Percentiles rank a stretch among this genome's conserved stretches.
These are phyloP conservation scores for Clonostachys rhizophaga DNA, from an alignment of 2,329 filamentous ascomycete species.

Conservation along the genomic window DNA sequence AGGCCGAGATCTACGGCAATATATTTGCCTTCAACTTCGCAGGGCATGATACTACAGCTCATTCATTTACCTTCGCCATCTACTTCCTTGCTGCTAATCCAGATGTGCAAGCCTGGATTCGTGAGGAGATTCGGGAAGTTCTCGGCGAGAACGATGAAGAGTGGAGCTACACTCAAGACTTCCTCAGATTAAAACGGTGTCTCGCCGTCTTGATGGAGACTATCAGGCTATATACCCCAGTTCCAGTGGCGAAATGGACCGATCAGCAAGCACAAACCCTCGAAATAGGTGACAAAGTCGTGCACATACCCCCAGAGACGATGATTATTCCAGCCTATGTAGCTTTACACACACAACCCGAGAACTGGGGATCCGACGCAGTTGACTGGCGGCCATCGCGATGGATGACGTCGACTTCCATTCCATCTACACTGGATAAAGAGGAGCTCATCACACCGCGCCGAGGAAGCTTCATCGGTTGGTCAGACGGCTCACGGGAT, in stretches of 20 bases:
- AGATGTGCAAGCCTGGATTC: slow-evolving; percentile 37
- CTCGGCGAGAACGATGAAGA: slow-evolving; percentile 3
- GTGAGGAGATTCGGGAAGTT: slow-evolving; percentile 27
- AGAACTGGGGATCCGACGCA: slow-evolving; percentile 9
- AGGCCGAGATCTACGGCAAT: slow-evolving; percentile 35
- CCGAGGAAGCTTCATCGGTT: slow-evolving; percentile 8
- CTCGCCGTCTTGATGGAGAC: slow-evolving; percentile 33
- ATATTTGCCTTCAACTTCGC: slow-evolving; percentile 43
- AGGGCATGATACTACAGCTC: slow-evolving; percentile 45
- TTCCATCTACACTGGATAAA: not conserved
- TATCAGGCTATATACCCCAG: slow-evolving; percentile 30
- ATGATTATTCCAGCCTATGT: slow-evolving; percentile 1
- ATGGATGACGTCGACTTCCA: slow-evolving; percentile 6
- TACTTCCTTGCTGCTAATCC: slow-evolving; percentile 37
- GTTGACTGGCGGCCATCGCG: slow-evolving; percentile 11
- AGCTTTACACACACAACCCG: slow-evolving; percentile 3
- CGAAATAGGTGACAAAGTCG: not conserved
- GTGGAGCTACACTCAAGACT: not conserved
- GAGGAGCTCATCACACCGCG: not conserved
- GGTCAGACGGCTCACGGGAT: slow-evolving; percentile 20
- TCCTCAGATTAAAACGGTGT: slow-evolving; percentile 24
- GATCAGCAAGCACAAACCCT: not conserved
- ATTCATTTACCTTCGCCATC: slow-evolving; percentile 33
- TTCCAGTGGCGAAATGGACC: slow-evolving; percentile 17
- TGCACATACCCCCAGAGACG: slow-evolving; percentile 2